Conservation (phyloP, 768 basidiomycete genomes). For the Dioszegia hungarica region DNA sequence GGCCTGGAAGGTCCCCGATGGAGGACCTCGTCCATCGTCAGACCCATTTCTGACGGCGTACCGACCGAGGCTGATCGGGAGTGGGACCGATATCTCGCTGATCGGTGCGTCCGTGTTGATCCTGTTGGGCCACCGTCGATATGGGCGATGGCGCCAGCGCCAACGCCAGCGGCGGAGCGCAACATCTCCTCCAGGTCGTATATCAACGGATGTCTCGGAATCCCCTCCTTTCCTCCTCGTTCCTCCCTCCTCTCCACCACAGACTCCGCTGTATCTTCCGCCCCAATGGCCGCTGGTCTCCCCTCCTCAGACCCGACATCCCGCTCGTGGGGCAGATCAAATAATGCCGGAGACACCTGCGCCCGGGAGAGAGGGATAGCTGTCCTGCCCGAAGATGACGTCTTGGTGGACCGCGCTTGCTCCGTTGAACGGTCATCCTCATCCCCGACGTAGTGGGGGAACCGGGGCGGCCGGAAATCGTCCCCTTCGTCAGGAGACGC, state of each 20-base stretch:
- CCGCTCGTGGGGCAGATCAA: too few relatives aligned
- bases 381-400: neutral
- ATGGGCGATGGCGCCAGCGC: too few relatives aligned
- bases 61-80: neutral
- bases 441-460: neutral
- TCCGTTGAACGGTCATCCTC: neutral
- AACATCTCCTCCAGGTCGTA: slow-evolving; percentile 3
- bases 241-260: too few relatives aligned
- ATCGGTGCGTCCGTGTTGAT: too few relatives aligned
- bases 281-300: too few relatives aligned
- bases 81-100: neutral
- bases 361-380: neutral
- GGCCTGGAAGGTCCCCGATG: too few relatives aligned
- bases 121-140: too few relatives aligned
- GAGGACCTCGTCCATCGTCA: too few relatives aligned
- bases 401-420: neutral
- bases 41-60: neutral
- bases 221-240: neutral
- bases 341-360: neutral
- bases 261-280: too few relatives aligned
- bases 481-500: neutral
- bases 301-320: too few relatives aligned
- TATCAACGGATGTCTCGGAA: neutral
- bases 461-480: neutral
- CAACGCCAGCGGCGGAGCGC: neutral